phyloP scores from a whole-genome alignment of 1,284 basidiomycete species.

The Cutaneotrichosporon cutaneum region DNA sequence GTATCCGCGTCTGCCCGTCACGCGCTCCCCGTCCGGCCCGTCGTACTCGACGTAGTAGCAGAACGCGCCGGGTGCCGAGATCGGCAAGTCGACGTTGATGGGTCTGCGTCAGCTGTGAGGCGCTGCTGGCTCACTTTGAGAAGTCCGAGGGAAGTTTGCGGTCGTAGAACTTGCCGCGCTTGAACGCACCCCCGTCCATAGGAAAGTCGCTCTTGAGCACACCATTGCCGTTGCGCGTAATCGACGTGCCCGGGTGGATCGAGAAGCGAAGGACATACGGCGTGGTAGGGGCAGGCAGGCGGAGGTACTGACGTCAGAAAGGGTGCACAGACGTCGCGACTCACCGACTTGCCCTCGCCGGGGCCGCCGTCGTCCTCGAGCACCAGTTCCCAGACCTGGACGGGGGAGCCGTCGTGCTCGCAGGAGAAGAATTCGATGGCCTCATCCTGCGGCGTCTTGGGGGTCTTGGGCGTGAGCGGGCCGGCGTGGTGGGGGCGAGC shows the following conservation, averaged over 20 bases:
- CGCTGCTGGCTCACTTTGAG: slow-evolving; percentile 58
- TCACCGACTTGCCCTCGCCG: slow-evolving; percentile 72
- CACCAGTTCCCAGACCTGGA: slow-evolving; percentile 78
- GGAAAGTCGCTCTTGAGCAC: slow-evolving; percentile 93
- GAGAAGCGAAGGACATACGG: slow-evolving; percentile 88
- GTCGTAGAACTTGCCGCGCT: slow-evolving; percentile 71
- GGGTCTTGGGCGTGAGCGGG: slow-evolving; percentile 51
- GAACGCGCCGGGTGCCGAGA: slow-evolving; percentile 92
- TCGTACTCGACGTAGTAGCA: slow-evolving; percentile 92
- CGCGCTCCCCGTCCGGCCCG: slow-evolving; percentile 55
- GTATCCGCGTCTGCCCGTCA: slow-evolving; percentile 80
- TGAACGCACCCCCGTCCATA: slow-evolving; percentile 80
- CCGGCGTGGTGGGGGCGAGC: not conserved
- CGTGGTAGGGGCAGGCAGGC: slow-evolving; percentile 81
- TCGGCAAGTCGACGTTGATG: slow-evolving; percentile 86
- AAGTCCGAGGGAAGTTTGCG: slow-evolving; percentile 56
- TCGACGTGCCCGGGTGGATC: slow-evolving; percentile 82
- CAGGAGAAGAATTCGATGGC: slow-evolving; percentile 80
- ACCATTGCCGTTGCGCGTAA: slow-evolving; percentile 70
- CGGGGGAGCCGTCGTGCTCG: slow-evolving; percentile 59
- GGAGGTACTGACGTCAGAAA: slow-evolving; percentile 69
- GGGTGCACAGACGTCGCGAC: slow-evolving; percentile 44
- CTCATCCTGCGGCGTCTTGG: slow-evolving; percentile 87
- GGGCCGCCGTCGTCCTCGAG: slow-evolving; percentile 88
- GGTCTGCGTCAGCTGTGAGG: slow-evolving; percentile 59